Percentiles rank a stretch among this genome's conserved stretches.
Conservation (phyloP, 169 alveolate species). For the Eimeria maxima region DNA sequence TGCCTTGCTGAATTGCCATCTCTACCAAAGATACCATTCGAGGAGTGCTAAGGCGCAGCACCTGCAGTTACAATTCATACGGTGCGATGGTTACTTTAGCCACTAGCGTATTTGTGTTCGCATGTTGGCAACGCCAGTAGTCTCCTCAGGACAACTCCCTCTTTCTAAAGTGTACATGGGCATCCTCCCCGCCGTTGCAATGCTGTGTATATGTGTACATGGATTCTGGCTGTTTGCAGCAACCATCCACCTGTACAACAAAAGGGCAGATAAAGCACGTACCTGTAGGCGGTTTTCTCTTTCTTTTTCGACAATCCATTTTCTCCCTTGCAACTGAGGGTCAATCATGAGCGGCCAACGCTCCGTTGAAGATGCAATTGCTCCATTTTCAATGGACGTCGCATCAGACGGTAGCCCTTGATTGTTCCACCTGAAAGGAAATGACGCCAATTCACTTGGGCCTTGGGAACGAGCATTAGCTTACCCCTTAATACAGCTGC, state of each 20-base stretch:
- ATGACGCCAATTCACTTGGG: background rate
- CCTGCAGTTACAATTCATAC: conserved; percentile 84
- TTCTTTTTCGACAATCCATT: conserved; percentile 97
- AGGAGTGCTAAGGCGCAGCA: conserved; percentile 88
- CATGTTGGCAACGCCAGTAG: background rate
- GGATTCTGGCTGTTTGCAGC: background rate
- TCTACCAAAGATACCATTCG: conserved; percentile 90
- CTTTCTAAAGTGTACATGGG: background rate
- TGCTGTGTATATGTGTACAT: background rate
- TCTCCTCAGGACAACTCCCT: background rate
- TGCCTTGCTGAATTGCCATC: conserved; percentile 92
- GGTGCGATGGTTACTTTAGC: background rate
- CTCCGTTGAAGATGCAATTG: conserved; percentile 96
- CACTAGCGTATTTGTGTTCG: background rate
- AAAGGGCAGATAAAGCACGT: background rate
- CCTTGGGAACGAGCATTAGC: background rate
- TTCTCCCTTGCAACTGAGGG: conserved; percentile 98
- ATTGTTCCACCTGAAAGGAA: conserved; percentile 92
- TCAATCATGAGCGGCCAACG: conserved; percentile 98
- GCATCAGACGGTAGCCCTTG: conserved; percentile 97
- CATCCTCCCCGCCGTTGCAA: background rate
- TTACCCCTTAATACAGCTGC: background rate
- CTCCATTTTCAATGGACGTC: conserved; percentile 97
- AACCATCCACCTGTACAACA: background rate
- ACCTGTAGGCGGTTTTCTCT: conserved; percentile 93